Base-by-base conservation (phyloP, 148 eudicot genomes). In the Vaccinium darrowii region DNA sequence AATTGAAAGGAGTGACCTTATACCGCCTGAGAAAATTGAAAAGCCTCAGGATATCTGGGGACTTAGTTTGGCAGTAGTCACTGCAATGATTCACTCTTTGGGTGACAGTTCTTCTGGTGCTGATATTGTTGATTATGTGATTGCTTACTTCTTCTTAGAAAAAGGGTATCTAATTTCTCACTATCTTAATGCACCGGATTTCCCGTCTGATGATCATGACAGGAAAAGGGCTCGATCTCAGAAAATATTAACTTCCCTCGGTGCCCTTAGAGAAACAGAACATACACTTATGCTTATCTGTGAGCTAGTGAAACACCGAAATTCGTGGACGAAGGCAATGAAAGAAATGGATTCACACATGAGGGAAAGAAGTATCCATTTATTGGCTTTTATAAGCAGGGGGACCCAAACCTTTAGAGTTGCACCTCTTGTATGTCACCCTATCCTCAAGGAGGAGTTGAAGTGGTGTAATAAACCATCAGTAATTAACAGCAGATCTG, bases 381-480 rank as follows among this genome's bases (percentile, higher is more conserved):
- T 94, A 27, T 88, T 97, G 84, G 95, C 97, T 73, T 97, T 97
- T 89, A 93, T 97, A 84, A 94, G 99, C 87, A 85, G 92, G 84
- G 91, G 91, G 79, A 87, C 84, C 86, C 94, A 90, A 82, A 88
- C 81, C 69, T 83, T 89, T 78, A 88, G 88, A 74, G 72, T 88
- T 84, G 87, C 87, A 27, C 98, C 97, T 53, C 87, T 93, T 60
- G 75, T 88, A 39, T 94, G 98, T 87, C 90, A 85, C 83, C 99
- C 99, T 80, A 54, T 85, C 43, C 84, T 87, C 8, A 94, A 91
- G 86, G 99, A 94, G 82, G 99, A 97, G 87, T 80, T 89, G 43
- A 96, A 92, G 72, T 89, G 88, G 90, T 88, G 76, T 85, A 90
- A 88, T 80, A 87, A 82, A 83, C 89, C 92, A 21, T 87, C 98